Conservation (phyloP, 345 rosid species). For the Brassica nigra region DNA sequence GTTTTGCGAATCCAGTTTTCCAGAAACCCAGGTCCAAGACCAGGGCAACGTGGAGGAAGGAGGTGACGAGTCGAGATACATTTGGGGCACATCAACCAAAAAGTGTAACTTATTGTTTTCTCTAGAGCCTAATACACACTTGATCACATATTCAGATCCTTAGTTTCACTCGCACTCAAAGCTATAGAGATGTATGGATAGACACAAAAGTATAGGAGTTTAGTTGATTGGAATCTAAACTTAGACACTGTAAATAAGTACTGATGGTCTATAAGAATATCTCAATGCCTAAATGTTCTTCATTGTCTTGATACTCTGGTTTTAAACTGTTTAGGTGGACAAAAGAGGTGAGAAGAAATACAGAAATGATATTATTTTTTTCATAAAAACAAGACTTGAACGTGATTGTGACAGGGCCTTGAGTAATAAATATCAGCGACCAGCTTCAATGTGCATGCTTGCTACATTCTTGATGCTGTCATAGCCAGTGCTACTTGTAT, state of each 20-base stretch:
- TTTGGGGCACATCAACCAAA: conserved; percentile 18
- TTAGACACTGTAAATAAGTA: no score
- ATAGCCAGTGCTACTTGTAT: neutral
- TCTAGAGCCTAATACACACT: neutral
- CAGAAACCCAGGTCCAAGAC: conserved; percentile 72
- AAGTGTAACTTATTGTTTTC: conserved; percentile 11
- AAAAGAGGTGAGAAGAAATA: neutral
- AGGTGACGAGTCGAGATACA: conserved; percentile 39
- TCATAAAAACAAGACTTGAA: neutral
- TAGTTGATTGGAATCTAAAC: neutral
- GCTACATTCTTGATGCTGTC: conserved; percentile 20
- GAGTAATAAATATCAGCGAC: neutral
- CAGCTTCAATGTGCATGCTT: neutral
- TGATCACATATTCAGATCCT: conserved; percentile 13
- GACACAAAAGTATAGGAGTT: conserved; percentile 1
- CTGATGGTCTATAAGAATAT: no score
- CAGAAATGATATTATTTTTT: neutral
- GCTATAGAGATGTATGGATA: conserved; percentile 18
- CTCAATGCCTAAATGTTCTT: neutral
- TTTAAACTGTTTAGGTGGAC: neutral
- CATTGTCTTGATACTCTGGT: neutral
- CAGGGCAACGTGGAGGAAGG: conserved; percentile 67
- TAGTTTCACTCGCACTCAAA: conserved; percentile 15
- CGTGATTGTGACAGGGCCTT: neutral
- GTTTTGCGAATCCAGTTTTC: conserved; percentile 72